phyloP scores from a whole-genome alignment of 805 yeast genomes.

The Yamadazyma scolyti region DNA sequence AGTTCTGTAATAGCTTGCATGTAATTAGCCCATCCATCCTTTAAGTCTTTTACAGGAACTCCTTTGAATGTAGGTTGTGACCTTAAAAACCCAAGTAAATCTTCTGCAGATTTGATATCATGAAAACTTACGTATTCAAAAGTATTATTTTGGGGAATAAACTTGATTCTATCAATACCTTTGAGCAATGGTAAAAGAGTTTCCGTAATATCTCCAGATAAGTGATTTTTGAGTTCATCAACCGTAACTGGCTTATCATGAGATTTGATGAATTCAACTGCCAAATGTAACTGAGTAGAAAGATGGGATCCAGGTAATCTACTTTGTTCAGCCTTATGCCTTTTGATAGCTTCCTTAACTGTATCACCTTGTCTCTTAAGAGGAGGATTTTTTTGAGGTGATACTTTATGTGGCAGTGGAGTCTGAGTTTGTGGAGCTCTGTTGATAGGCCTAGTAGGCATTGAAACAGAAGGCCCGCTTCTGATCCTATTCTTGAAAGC shows the following conservation, averaged over 20 bases:
- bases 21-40: conserved; percentile 96
- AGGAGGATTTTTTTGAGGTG: conserved; percentile 6
- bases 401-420: not conserved
- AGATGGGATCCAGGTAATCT: conserved; percentile 54
- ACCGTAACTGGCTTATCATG: conserved; percentile 69
- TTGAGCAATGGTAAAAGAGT: conserved; percentile 69
- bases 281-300: conserved; percentile 84
- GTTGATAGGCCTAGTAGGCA: conserved; percentile 21
- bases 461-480: conserved; percentile 41
- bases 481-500: conserved; percentile 44
- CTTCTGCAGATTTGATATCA: conserved; percentile 79
- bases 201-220: conserved; percentile 56
- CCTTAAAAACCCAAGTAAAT: conserved; percentile 67
- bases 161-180: conserved; percentile 73
- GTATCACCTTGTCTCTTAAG: conserved; percentile 15
- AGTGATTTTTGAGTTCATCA: conserved; percentile 60
- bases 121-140: conserved; percentile 86
- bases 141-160: conserved; percentile 57
- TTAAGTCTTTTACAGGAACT: conserved; percentile 70
- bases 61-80: conserved; percentile 87
- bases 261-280: conserved; percentile 82
- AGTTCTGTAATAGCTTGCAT: conserved; percentile 71
- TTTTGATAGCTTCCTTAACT: conserved; percentile 31
- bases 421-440: conserved; percentile 9
- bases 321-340: conserved; percentile 23